Evolutionary conservation across 805 yeast genomes (phyloP).

Genomic region (Starmerella floris): DNA sequence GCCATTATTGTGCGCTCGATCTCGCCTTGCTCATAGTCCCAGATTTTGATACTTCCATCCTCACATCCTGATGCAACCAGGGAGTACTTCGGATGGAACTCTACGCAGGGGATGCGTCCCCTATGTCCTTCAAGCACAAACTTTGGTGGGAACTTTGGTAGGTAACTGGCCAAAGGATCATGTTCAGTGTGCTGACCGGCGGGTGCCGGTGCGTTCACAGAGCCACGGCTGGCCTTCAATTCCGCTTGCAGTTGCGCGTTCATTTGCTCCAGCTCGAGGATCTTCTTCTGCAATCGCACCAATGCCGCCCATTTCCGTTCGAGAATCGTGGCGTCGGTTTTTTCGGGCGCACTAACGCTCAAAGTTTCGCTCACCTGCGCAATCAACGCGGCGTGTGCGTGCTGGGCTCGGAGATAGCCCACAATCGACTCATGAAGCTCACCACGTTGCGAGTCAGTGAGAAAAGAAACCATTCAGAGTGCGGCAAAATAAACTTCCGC

Average conservation of each 20-base stretch:
- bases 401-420: constrained; percentile 35
- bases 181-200: not conserved
- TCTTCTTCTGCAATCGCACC: constrained; percentile 59
- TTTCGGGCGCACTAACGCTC: constrained; percentile 1
- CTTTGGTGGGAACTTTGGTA: constrained; percentile 40
- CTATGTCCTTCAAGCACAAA: constrained; percentile 40
- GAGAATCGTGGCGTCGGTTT: constrained; percentile 27
- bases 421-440: constrained; percentile 38
- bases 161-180: constrained; percentile 37
- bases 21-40: constrained; percentile 55
- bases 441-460: constrained; percentile 33
- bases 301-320: constrained; percentile 85
- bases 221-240: constrained; percentile 23
- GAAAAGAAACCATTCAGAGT: constrained; percentile 18
- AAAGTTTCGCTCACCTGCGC: constrained; percentile 3
- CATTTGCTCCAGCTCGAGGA: constrained; percentile 53
- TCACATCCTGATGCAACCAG: constrained; percentile 50
- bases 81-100: constrained; percentile 66
- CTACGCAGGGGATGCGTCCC: constrained; percentile 46
- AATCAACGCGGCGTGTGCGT: constrained; percentile 11
- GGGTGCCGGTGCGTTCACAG: not conserved
- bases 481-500: no score
- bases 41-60: constrained; percentile 58
- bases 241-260: constrained; percentile 33
- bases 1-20: constrained; percentile 57